phyloP scores from a whole-genome alignment of 2,329 filamentous ascomycete genomes.

The Colletotrichum tabaci region DNA sequence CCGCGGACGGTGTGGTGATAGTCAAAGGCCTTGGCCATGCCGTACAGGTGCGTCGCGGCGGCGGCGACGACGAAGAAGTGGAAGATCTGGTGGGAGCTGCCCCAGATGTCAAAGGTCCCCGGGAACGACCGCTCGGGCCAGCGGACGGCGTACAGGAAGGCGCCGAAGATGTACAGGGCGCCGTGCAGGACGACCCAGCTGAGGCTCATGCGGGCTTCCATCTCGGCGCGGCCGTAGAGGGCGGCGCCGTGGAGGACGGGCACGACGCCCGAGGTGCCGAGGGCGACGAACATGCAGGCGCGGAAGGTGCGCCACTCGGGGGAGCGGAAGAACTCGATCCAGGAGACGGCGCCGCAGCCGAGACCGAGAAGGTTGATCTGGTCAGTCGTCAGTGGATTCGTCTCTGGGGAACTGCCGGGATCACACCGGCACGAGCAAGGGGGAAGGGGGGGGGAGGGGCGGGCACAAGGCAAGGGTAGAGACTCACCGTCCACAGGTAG shows the following conservation, averaged over 20 bases:
- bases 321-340: constrained; percentile 87
- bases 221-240: constrained; percentile 75
- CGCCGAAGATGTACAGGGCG: constrained; percentile 86
- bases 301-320: constrained; percentile 88
- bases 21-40: constrained; percentile 88
- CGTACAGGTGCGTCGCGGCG: constrained; percentile 84
- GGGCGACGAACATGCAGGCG: constrained; percentile 88
- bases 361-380: constrained; percentile 82
- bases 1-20: constrained; percentile 78
- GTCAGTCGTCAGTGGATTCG: neutral
- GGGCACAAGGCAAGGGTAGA: no score
- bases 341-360: constrained; percentile 83
- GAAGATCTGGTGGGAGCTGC: constrained; percentile 96
- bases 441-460: no score
- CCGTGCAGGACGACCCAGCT: constrained; percentile 87
- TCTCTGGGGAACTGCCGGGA: neutral
- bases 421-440: no score
- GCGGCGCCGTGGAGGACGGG: constrained; percentile 84
- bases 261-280: constrained; percentile 87
- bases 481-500: constrained; percentile 82
- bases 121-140: constrained; percentile 87
- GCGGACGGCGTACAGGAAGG: constrained; percentile 86
- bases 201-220: constrained; percentile 83
- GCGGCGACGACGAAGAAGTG: constrained; percentile 90
- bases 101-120: constrained; percentile 89